Percentiles rank a stretch among this genome's conserved stretches.
Evolutionary conservation across 1,284 basidiomycete species (phyloP).

Genomic region (Moesziomyces parantarcticus): DNA sequence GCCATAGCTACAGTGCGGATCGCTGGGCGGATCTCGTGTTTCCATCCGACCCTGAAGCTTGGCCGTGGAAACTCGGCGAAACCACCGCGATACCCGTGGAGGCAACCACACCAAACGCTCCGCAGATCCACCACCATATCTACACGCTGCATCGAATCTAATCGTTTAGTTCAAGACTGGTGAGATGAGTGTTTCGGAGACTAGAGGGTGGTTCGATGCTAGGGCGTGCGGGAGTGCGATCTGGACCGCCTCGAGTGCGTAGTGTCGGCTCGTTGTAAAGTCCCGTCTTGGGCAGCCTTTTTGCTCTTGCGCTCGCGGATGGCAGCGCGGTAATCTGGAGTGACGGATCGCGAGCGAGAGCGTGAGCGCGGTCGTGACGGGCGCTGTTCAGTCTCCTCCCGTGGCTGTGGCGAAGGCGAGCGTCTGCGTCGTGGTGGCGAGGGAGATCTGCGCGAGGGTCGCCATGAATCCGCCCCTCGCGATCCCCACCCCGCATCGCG

Average conservation of each 20-base stretch:
- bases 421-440: slow-evolving; percentile 10
- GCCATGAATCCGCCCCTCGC: slow-evolving; percentile 4
- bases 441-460: slow-evolving; percentile 11
- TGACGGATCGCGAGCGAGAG: slow-evolving; percentile 18
- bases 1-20: slow-evolving; percentile 37
- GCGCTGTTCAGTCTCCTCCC: neutral
- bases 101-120: slow-evolving; percentile 18
- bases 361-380: slow-evolving; percentile 12
- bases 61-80: slow-evolving; percentile 12
- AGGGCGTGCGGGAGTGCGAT: neutral
- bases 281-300: neutral
- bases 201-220: too few relatives aligned
- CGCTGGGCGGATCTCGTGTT: slow-evolving; percentile 25
- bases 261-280: too few relatives aligned
- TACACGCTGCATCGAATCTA: slow-evolving; percentile 29
- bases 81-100: slow-evolving; percentile 13
- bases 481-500: slow-evolving; percentile 63
- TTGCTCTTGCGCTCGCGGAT: slow-evolving; percentile 9
- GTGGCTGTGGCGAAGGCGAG: slow-evolving; percentile 6
- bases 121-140: slow-evolving; percentile 25
- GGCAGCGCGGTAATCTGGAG: slow-evolving; percentile 36
- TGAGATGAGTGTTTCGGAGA: too few relatives aligned
- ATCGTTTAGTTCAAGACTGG: too few relatives aligned
- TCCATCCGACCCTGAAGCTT: neutral
- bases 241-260: neutral